Evolutionary conservation across 164 flowering plant genomes (phyloP).

Genomic region (Aristolochia californica): DNA sequence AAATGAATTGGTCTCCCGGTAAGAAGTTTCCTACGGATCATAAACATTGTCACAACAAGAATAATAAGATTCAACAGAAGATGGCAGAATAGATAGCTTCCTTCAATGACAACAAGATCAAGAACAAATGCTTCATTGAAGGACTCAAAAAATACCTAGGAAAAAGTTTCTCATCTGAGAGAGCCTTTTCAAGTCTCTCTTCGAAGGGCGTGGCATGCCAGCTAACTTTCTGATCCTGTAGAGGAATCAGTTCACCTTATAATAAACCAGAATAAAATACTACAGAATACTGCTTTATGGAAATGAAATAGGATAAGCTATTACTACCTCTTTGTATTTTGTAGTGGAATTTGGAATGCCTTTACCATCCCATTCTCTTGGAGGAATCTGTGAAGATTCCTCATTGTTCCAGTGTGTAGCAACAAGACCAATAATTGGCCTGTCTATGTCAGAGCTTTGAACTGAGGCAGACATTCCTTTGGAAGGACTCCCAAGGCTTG

Average conservation of each 20-base stretch:
- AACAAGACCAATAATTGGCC: constrained; percentile 79
- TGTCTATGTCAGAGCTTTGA: constrained; percentile 35
- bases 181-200: constrained; percentile 87
- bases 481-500: constrained; percentile 7
- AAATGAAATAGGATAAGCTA: background rate
- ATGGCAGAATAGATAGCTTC: background rate
- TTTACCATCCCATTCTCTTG: constrained; percentile 86
- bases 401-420: constrained; percentile 75
- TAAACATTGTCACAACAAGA: background rate
- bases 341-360: constrained; percentile 96
- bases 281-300: background rate
- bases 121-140: background rate
- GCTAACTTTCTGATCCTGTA: constrained; percentile 89
- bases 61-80: background rate
- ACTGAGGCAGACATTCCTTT: constrained; percentile 16
- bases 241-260: background rate
- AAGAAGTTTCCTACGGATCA: constrained; percentile 28
- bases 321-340: constrained; percentile 84
- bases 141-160: constrained; percentile 35
- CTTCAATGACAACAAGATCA: background rate
- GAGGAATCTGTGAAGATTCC: constrained; percentile 32
- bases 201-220: constrained; percentile 99
- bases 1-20: constrained; percentile 24
- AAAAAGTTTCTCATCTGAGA: constrained; percentile 59
- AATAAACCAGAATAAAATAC: background rate